A percentile compares a stretch with the other conserved stretches of the same genome.
These are phyloP conservation scores for Trichosporon sp. DNA, from an alignment of 1,284 basidiomycete genomes.

Conservation along the genomic window DNA sequence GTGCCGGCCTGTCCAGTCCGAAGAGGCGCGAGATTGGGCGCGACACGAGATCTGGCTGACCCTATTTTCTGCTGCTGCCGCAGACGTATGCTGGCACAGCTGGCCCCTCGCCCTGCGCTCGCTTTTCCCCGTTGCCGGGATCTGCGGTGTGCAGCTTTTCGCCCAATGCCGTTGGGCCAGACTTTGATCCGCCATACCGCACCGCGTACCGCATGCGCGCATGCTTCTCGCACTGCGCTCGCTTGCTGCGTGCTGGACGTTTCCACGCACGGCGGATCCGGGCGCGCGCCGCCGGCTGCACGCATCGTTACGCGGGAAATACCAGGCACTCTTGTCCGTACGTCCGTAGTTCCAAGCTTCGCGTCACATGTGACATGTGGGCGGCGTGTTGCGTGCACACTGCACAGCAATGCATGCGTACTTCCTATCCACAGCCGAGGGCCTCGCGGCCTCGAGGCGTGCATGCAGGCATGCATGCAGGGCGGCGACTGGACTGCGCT, in stretches of 20 bases:
- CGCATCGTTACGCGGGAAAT: neutral
- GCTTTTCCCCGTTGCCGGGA: neutral
- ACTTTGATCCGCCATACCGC: neutral
- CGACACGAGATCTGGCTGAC: neutral
- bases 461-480: neutral
- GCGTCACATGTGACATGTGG: neutral
- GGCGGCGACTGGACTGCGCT: too few species aligned
- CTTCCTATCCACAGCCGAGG: too few species aligned
- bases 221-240: neutral
- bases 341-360: neutral
- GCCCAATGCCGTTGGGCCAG: neutral
- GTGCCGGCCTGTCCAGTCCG: too few species aligned
- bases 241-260: neutral
- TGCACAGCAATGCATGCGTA: neutral
- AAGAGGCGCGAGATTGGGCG: neutral
- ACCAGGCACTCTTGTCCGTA: too few species aligned
- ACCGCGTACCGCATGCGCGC: too few species aligned
- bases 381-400: neutral
- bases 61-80: neutral
- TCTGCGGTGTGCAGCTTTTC: neutral
- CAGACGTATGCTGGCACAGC: neutral
- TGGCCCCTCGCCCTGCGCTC: neutral
- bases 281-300: too few species aligned
- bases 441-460: too few species aligned
- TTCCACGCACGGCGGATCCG: neutral